Conservation (phyloP, 83 land plant genomes). For the Thuja plicata region DNA sequence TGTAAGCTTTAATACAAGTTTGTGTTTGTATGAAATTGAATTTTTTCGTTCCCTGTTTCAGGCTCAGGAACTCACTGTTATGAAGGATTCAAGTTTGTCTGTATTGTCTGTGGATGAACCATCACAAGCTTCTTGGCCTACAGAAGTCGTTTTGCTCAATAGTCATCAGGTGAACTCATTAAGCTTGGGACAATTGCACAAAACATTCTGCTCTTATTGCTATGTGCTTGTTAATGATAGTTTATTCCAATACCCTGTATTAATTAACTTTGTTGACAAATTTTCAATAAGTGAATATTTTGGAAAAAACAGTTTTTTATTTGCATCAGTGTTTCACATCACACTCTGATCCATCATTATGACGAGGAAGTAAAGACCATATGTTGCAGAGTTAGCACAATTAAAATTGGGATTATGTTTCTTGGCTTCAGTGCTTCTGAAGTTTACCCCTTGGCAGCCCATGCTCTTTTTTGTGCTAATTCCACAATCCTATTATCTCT, state of each 20-base stretch:
- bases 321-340: no score
- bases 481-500: no score
- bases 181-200: neutral
- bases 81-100: slow-evolving; percentile 36
- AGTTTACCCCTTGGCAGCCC: no score
- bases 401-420: no score
- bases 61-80: slow-evolving; percentile 32
- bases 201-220: neutral
- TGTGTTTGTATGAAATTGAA: neutral
- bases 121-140: slow-evolving; percentile 36
- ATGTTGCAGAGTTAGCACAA: no score
- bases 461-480: no score
- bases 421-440: no score
- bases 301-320: no score
- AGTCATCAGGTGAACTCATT: slow-evolving; percentile 63
- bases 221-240: neutral
- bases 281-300: neutral
- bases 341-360: no score
- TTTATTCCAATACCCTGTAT: no score
- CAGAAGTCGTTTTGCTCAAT: slow-evolving; percentile 65
- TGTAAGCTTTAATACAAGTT: neutral
- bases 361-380: no score
- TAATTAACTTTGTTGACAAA: no score
- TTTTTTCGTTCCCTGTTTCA: slow-evolving; percentile 6
- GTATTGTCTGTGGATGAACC: slow-evolving; percentile 21